Conservation (phyloP, 371 early-diverging fungal species). For the Apophysomyces variabilis region DNA sequence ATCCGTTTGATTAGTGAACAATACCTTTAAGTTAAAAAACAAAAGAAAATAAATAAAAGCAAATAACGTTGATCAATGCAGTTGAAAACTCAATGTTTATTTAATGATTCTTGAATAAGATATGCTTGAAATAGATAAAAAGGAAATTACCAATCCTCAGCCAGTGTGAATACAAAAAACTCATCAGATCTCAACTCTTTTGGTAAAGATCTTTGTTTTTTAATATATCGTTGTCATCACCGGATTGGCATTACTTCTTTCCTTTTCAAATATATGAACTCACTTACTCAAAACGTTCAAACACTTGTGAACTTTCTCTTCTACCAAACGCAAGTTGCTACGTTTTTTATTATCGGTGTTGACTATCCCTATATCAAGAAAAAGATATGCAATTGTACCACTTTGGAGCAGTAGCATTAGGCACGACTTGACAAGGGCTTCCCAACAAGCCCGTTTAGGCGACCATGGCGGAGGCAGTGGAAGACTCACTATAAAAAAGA, state of each 20-base stretch:
- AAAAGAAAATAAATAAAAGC: too few species aligned
- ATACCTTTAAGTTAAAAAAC: too few species aligned
- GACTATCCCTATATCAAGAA: conserved; percentile 5
- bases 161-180: conserved; percentile 34
- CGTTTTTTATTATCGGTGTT: conserved; percentile 7
- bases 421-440: background rate
- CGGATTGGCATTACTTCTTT: background rate
- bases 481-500: conserved; percentile 50
- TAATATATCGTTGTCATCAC: conserved; percentile 20
- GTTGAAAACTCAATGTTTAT: background rate
- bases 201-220: conserved; percentile 4
- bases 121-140: background rate
- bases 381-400: conserved; percentile 13
- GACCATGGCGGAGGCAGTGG: conserved; percentile 57
- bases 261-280: background rate
- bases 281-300: background rate
- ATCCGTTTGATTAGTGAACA: too few species aligned
- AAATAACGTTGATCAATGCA: background rate
- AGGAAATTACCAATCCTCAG: conserved; percentile 20
- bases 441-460: conserved; percentile 32
- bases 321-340: conserved; percentile 9
- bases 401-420: background rate
- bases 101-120: background rate
- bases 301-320: background rate
- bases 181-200: conserved; percentile 8